phyloP scores from a whole-genome alignment of 2,329 filamentous ascomycete genomes.

The Aspergillus puulaauensis region DNA sequence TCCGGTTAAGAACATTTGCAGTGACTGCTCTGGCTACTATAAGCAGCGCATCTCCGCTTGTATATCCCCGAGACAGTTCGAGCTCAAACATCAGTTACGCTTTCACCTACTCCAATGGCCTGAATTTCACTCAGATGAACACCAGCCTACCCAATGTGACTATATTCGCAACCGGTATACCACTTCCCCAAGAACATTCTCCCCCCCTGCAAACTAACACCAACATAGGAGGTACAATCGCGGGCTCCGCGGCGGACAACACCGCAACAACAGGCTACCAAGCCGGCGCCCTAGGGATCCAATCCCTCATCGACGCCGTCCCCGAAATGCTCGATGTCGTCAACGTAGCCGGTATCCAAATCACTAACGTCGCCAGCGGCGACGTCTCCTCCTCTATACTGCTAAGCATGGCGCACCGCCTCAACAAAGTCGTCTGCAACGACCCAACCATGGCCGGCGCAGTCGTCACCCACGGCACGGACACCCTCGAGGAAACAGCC shows the following conservation, averaged over 20 bases:
- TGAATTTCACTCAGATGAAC: conserved; percentile 28
- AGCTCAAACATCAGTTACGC: conserved; percentile 20
- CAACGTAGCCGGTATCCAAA: conserved; percentile 28
- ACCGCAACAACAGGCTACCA: conserved; percentile 28
- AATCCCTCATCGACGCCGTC: conserved; percentile 24
- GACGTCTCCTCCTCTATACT: conserved; percentile 25
- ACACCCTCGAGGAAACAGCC: conserved; percentile 63
- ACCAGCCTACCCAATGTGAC: conserved; percentile 23
- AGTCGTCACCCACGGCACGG: conserved; percentile 62
- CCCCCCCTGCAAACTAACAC: background rate
- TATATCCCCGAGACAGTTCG: conserved; percentile 17
- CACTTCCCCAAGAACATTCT: too few species aligned
- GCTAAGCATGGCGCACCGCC: conserved; percentile 21
- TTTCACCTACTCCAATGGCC: conserved; percentile 25
- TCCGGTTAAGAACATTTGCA: conserved; percentile 16
- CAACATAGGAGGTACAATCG: conserved; percentile 25
- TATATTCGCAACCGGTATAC: background rate
- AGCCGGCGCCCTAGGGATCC: conserved; percentile 23
- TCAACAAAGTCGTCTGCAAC: conserved; percentile 24
- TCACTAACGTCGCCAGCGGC: conserved; percentile 27
- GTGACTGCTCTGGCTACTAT: conserved; percentile 19
- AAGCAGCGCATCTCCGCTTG: conserved; percentile 22
- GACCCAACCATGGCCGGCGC: conserved; percentile 25
- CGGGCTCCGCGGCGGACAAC: conserved; percentile 23
- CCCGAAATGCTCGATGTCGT: conserved; percentile 26